Evolutionary conservation across 257 asterid species (phyloP), one percentile per base, ranked within the genome.

Genomic region (Scutellaria minor): DNA sequence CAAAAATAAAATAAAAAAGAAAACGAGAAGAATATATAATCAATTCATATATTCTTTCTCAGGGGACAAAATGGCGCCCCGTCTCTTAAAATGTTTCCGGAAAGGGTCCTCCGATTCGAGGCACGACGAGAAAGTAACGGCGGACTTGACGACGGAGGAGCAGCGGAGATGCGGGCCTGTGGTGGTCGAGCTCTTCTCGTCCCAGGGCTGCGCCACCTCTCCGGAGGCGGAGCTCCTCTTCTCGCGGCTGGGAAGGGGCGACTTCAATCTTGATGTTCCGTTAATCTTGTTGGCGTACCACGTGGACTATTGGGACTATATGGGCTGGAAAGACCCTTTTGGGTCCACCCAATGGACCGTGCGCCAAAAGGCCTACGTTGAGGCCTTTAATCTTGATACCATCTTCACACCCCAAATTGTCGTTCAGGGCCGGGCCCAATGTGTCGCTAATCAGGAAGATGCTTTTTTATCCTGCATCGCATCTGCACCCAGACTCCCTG

Each of bases 151-250:
- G 45, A 64, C 81, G 57, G 92, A 87, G 85, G 95, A 90, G 76
- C 85, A 81, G 72, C 77, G 86, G 67, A 69, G 91, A 48, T 83
- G 83, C 20, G 94, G 96, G 0, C 84, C 91, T 3, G 87, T 89
- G 78, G 85, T 93, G 83, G 89, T 87, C 78, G 98, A 93, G 83
- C 87, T 93, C 6, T 93, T 91, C 89, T 72, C 97, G 6, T 93
- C 97, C 7, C 98, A 93, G 80, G 98, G 98, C 8, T 93, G 98
- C 89, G 87, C 88, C 82, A 78, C 90, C 77, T 91, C 97, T 1
- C 75, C 90, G 62, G 90, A 89, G 84, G 98, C 98, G 84, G 98
- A 91, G 86, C 79, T 83, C 24, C 84, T 93, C 48, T 79, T 91
- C 75, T 87, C 98, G 27, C 87, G 97, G 71, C 77, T 93, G 12